Evolutionary conservation across 2,329 filamentous ascomycete genomes (phyloP), one percentile per base, ranked within the genome.

Genomic region (Dactylellina leptospora): DNA sequence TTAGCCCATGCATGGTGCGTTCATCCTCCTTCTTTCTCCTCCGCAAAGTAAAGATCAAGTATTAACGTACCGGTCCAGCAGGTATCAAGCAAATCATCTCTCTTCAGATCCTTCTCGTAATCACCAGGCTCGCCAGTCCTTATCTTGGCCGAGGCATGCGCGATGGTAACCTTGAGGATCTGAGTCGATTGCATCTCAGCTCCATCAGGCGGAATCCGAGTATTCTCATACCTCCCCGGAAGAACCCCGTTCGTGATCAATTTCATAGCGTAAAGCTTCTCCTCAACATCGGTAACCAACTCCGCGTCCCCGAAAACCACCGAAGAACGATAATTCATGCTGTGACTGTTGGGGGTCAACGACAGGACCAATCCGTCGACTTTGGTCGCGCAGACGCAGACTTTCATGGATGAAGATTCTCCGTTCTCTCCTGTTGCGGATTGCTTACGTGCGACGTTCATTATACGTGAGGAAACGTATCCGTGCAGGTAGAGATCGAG

Each of bases 321-420:
- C 9, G 90, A 90, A 38, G 88, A 91, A 74, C 91, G 90, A 81
- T 95, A 96, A 82, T 96, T 93, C 82, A 91, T 93, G 81, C 86
- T 90, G 82, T 96, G 91, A 69, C 85, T 86, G 81, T 91, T 90
- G 10, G 91, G 90, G 0, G 91, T 92, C 11, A 96, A 84, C 18
- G 90, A 85, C 28, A 96, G 85, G 6, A 96, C 87, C 56, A 95
- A 82, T 38, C 91, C 92, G 80, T 96, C 91, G 38, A 96, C 81
- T 78, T 89, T 87, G 47, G 87, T 90, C 0, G 90, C 90, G 20
- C 88, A 85, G 30, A 95, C 83, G 77, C 86, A 89, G 42, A 96
- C 81, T 0, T 91, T 90, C 18, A 96, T 80, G 22, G 82, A 76
- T n/a, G n/a, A n/a, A n/a, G n/a, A n/a, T 5, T 80, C 79, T 33